Percentiles rank a stretch among this genome's conserved stretches.
phyloP scores from a whole-genome alignment of 495 filamentous ascomycete species.

The Geopyxis carbonaria region DNA sequence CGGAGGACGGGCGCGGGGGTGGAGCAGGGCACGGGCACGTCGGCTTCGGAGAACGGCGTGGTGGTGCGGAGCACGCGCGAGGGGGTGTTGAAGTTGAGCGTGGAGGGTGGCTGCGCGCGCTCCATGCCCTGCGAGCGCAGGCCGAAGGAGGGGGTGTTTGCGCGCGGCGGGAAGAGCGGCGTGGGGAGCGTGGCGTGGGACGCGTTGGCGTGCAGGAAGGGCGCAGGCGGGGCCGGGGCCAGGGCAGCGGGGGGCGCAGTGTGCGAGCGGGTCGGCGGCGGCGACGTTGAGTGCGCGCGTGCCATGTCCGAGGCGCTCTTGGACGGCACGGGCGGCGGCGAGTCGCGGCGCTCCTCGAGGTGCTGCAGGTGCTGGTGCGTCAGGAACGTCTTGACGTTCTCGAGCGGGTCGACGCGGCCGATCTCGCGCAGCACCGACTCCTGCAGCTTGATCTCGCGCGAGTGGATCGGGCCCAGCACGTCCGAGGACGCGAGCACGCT shows the following conservation, averaged over 20 bases:
- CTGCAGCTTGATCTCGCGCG: conserved; percentile 48
- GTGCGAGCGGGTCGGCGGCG: conserved; percentile 15
- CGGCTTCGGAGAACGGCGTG: conserved; percentile 76
- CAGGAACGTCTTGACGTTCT: conserved; percentile 79
- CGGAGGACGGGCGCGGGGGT: conserved; percentile 51
- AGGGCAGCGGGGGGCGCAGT: conserved; percentile 13
- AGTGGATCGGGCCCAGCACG: conserved; percentile 49
- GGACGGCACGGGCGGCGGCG: conserved; percentile 31
- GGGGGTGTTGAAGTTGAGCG: conserved; percentile 14
- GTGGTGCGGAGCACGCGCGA: conserved; percentile 22
- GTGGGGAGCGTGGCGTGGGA: conserved; percentile 9
- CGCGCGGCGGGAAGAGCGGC: conserved; percentile 11
- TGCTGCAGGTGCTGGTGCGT: conserved; percentile 26
- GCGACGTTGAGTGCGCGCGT: no score
- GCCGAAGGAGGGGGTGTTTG: conserved; percentile 19
- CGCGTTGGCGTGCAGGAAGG: conserved; percentile 4
- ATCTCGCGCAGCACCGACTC: conserved; percentile 52
- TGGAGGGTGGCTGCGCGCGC: conserved; percentile 30
- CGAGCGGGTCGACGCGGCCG: conserved; percentile 59
- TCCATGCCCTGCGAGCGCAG: conserved; percentile 31
- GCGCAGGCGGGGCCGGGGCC: background rate
- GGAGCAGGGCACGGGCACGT: conserved; percentile 61
- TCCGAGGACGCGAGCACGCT: conserved; percentile 86
- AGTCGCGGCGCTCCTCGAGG: conserved; percentile 27
- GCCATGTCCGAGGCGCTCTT: conserved; percentile 28